phyloP scores from a whole-genome alignment of 2,329 filamentous ascomycete species.

The Pseudonectria buxi region DNA sequence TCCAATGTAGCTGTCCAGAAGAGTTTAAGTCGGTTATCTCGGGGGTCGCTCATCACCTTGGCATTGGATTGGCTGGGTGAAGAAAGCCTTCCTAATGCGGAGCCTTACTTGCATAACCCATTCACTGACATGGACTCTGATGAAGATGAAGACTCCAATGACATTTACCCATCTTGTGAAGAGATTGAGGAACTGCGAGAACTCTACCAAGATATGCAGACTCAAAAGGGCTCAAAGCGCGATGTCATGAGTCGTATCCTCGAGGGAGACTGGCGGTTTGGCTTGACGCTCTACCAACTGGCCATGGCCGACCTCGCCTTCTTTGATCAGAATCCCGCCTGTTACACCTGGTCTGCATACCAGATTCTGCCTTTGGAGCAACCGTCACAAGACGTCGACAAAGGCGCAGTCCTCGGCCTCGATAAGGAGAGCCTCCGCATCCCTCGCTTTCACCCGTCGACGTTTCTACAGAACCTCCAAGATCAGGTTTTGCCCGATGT shows the following conservation, averaged over 20 bases:
- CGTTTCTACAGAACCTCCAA: slow-evolving; percentile 71
- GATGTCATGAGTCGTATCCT: slow-evolving; percentile 58
- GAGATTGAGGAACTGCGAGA: slow-evolving; percentile 61
- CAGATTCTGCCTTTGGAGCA: slow-evolving; percentile 48
- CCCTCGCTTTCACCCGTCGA: slow-evolving; percentile 72
- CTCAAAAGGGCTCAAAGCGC: slow-evolving; percentile 53
- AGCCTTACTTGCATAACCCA: slow-evolving; percentile 26
- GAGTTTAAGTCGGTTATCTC: slow-evolving; percentile 62
- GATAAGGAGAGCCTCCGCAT: slow-evolving; percentile 43
- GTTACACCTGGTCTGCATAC: slow-evolving; percentile 58
- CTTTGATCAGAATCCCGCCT: slow-evolving; percentile 57
- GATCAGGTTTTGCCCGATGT: slow-evolving; percentile 68
- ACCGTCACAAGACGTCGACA: slow-evolving; percentile 29
- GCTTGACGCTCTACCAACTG: slow-evolving; percentile 58
- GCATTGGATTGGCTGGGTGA: slow-evolving; percentile 72
- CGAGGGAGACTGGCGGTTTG: slow-evolving; percentile 63
- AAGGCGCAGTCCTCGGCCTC: slow-evolving; percentile 33
- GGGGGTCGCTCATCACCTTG: slow-evolving; percentile 64
- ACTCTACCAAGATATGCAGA: slow-evolving; percentile 54
- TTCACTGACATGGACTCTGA: slow-evolving; percentile 29
- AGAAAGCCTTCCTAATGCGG: slow-evolving; percentile 51
- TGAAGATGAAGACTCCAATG: slow-evolving; percentile 52
- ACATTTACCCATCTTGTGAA: slow-evolving; percentile 61
- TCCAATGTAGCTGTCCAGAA: slow-evolving; percentile 59
- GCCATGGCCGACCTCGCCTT: slow-evolving; percentile 64